phyloP scores from a whole-genome alignment of 805 yeast species.

The Ogataea allantospora region DNA sequence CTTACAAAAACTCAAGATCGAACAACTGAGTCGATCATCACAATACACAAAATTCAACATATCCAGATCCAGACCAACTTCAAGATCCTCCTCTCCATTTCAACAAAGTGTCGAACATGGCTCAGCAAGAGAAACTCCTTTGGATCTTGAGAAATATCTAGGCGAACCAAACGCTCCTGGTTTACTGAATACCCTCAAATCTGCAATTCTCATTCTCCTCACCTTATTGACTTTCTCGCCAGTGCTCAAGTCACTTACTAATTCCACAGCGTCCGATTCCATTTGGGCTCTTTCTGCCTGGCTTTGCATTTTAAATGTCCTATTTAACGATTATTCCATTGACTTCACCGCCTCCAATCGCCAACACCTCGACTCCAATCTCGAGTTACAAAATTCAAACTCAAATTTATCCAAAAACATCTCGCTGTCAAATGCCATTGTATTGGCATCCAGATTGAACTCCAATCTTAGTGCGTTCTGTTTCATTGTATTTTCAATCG shows the following conservation, averaged over 20 bases:
- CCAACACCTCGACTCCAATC: constrained; percentile 14
- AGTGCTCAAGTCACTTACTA: constrained; percentile 80
- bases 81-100: constrained; percentile 26
- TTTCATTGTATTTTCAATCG: constrained; percentile 72
- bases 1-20: constrained; percentile 29
- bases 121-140: constrained; percentile 5
- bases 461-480: constrained; percentile 78
- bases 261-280: constrained; percentile 88
- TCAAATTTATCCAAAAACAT: constrained; percentile 78
- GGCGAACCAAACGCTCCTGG: constrained; percentile 30
- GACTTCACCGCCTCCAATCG: constrained; percentile 34
- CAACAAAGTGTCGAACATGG: constrained; percentile 6
- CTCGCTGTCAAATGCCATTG: constrained; percentile 81
- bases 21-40: constrained; percentile 24
- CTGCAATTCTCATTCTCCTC: constrained; percentile 66
- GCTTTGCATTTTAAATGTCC: constrained; percentile 66
- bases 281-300: constrained; percentile 91
- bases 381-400: constrained; percentile 26
- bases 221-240: constrained; percentile 81
- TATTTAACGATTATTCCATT: constrained; percentile 66
- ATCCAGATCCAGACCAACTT: constrained; percentile 23
- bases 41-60: constrained; percentile 18
- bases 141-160: constrained; percentile 26
- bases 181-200: constrained; percentile 46
- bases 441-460: constrained; percentile 81